These are phyloP conservation scores for Ceraceosorus guamensis DNA, from an alignment of 1,284 basidiomycete genomes.

Conservation along the genomic window DNA sequence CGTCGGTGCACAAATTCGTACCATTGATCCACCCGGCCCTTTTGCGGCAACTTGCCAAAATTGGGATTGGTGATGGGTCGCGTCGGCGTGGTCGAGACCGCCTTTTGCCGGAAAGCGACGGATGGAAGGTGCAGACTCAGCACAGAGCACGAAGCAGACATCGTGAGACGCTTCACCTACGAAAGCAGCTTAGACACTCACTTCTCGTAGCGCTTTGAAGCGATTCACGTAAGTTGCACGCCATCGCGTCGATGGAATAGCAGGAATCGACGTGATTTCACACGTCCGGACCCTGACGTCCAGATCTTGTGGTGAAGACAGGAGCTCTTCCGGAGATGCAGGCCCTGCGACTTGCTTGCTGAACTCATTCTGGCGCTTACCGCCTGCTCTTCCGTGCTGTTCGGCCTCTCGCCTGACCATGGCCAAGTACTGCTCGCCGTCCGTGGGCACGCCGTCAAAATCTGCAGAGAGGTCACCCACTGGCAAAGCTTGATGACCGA, in stretches of 20 bases:
- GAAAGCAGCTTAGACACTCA: neutral
- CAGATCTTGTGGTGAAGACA: too few relatives aligned
- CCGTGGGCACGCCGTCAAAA: slow-evolving; percentile 33
- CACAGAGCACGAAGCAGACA: too few relatives aligned
- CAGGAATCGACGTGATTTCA: neutral
- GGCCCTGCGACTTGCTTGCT: too few relatives aligned
- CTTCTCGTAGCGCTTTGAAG: slow-evolving; percentile 14
- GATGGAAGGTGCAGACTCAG: too few relatives aligned
- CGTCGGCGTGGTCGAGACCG: neutral
- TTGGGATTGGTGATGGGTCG: neutral
- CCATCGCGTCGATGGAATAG: slow-evolving; percentile 24
- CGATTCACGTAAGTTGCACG: slow-evolving; percentile 11
- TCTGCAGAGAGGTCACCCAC: slow-evolving; percentile 27
- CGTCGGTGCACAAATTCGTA: neutral
- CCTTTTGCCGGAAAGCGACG: neutral
- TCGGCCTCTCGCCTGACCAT: slow-evolving; percentile 20
- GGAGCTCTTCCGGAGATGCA: too few relatives aligned
- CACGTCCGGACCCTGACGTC: too few relatives aligned
- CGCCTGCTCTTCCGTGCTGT: neutral
- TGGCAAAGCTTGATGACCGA: slow-evolving; percentile 31
- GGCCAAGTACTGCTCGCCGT: slow-evolving; percentile 40
- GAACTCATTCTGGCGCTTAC: too few relatives aligned
- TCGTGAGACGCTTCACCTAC: too few relatives aligned
- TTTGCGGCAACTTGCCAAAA: neutral
- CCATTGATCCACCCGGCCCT: slow-evolving; percentile 2